Evolutionary conservation across 2,329 filamentous ascomycete species (phyloP).

Genomic region (Ophiosphaerella herpotricha): DNA sequence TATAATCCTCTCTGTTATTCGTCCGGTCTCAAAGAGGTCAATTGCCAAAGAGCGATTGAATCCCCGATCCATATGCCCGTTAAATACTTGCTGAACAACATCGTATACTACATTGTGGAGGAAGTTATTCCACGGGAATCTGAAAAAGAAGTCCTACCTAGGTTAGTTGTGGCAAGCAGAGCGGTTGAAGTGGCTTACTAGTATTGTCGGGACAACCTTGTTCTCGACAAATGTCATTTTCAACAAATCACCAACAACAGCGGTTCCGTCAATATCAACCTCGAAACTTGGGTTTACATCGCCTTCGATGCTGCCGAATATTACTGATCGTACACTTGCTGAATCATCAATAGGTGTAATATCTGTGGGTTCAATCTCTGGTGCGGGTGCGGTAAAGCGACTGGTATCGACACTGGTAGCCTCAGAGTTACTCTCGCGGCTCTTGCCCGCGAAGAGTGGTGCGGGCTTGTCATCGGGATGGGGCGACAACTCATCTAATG

Average conservation of each 20-base stretch:
- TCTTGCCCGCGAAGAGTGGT: conserved; percentile 62
- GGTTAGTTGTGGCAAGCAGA: background rate
- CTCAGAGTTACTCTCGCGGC: conserved; percentile 33
- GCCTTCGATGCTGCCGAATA: conserved; percentile 40
- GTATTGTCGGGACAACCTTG: conserved; percentile 89
- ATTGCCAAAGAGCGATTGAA: conserved; percentile 89
- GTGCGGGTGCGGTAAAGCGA: conserved; percentile 31
- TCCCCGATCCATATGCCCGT: conserved; percentile 94
- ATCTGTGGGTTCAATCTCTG: conserved; percentile 39
- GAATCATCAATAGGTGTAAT: conserved; percentile 46
- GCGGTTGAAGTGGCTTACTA: conserved; percentile 64
- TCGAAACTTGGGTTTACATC: conserved; percentile 54
- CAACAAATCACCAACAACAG: conserved; percentile 90
- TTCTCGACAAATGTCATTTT: conserved; percentile 98
- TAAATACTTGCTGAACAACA: conserved; percentile 98
- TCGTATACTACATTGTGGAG: conserved; percentile 99
- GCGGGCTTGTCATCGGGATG: conserved; percentile 71
- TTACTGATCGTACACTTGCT: conserved; percentile 38
- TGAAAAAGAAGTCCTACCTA: conserved; percentile 91
- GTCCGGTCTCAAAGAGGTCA: conserved; percentile 88
- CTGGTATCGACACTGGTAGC: conserved; percentile 32
- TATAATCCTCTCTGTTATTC: conserved; percentile 89
- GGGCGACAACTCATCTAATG: conserved; percentile 51
- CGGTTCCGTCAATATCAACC: conserved; percentile 64
- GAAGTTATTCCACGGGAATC: conserved; percentile 99